These are phyloP conservation scores for Dioszegia aurantiaca DNA, from an alignment of 768 basidiomycete species.

Conservation along the genomic window DNA sequence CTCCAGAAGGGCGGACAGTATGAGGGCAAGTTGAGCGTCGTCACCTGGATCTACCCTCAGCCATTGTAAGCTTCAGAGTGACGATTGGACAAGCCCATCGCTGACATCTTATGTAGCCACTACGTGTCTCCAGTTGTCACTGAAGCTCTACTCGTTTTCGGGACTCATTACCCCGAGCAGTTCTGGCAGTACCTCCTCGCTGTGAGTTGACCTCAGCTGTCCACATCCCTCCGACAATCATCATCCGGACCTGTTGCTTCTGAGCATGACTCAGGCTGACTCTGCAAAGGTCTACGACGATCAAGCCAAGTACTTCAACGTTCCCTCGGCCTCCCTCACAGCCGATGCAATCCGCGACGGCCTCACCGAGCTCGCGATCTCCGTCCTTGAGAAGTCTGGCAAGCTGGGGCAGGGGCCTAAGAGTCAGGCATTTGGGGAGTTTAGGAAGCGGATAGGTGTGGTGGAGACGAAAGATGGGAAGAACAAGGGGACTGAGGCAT, in stretches of 20 bases:
- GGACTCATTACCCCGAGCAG: constrained; percentile 66
- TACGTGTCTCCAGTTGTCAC: constrained; percentile 62
- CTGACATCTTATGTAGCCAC: constrained; percentile 28
- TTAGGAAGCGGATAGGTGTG: constrained; percentile 64
- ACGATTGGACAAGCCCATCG: too few species aligned
- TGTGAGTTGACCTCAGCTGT: constrained; percentile 54
- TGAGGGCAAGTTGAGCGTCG: constrained; percentile 65
- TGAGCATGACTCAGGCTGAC: background rate
- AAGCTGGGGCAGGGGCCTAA: constrained; percentile 61
- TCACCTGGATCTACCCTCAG: constrained; percentile 50
- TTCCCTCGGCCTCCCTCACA: constrained; percentile 65
- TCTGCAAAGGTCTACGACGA: constrained; percentile 65
- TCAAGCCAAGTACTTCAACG: constrained; percentile 77
- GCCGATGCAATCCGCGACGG: constrained; percentile 71
- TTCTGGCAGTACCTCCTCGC: constrained; percentile 75
- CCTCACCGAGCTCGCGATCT: constrained; percentile 56
- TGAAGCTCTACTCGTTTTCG: constrained; percentile 77
- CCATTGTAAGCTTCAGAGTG: constrained; percentile 48
- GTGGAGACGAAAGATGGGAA: constrained; percentile 56
- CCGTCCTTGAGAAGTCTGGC: constrained; percentile 31
- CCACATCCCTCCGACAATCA: too few species aligned
- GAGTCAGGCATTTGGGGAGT: constrained; percentile 57
- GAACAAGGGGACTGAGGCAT: constrained; percentile 79
- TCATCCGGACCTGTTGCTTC: background rate
- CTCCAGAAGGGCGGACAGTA: constrained; percentile 56